These are phyloP conservation scores for Aegilops longissima DNA, from an alignment of 176 grass and related monocot species.

Conservation along the genomic window DNA sequence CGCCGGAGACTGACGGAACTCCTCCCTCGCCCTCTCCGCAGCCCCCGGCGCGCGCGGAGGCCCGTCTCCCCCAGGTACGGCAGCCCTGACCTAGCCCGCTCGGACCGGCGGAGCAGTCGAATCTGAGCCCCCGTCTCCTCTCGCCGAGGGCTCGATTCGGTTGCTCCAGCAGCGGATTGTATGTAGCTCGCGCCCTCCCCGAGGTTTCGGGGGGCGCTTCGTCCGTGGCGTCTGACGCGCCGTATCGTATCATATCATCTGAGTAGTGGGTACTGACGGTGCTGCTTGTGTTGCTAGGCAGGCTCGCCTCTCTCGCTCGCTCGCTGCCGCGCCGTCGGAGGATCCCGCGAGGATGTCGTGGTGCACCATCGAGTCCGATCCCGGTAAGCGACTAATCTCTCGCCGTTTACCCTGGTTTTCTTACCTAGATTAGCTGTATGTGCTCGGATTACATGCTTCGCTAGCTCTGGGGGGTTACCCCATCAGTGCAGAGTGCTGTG, in stretches of 20 bases:
- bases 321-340: not conserved
- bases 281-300: not conserved
- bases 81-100: not conserved
- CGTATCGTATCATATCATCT: not conserved
- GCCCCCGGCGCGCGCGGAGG: no score
- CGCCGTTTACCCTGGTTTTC: not conserved
- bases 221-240: not conserved
- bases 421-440: not conserved
- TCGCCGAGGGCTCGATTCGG: not conserved
- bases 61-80: not conserved
- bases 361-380: slow-evolving; percentile 97
- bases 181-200: not conserved
- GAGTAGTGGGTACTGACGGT: not conserved
- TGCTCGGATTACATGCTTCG: not conserved
- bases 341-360: slow-evolving; percentile 66
- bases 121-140: not conserved
- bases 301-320: not conserved
- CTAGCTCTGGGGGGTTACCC: not conserved
- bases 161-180: not conserved
- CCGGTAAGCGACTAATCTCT: slow-evolving; percentile 40
- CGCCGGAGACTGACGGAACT: no score
- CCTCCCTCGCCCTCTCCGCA: not conserved
- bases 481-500: no score
- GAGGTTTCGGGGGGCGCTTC: not conserved
- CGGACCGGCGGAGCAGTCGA: not conserved